Evolutionary conservation across 768 basidiomycete species (phyloP), one percentile per base, ranked within the genome.

Genomic region (Postia placenta): DNA sequence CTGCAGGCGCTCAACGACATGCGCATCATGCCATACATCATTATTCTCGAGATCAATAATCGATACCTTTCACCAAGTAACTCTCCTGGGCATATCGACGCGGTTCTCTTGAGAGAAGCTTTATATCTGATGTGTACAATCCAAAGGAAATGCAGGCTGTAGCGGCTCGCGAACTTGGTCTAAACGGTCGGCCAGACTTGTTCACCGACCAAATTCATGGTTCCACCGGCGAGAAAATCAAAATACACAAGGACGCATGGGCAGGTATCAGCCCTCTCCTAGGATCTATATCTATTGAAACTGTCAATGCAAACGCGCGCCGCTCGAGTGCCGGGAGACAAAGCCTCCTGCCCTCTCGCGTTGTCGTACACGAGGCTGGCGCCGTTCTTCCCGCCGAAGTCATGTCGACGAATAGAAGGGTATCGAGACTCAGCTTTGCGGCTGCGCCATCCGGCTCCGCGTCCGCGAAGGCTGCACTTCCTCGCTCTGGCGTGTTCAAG

Each of bases 191-290:
- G 12, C 28, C 52, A 17, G n/a, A 12, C 6, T 50, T 58, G 27
- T 48, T 50, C 26, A 55, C 54, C 2, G 20, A 22, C 7, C 51
- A 53, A 11, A 47, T 58, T 7, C 39, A 20, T 5, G 56, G 56
- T 17, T 36, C 41, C 4, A 47, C 26, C 1, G 53, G 48, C 6
- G 5, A 20, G 7, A 37, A 20, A 38, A 49, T 55, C 2, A 50
- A 54, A 22, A 58, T 58, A 5, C 53, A 55, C 43, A 33, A 33
- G 22, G 24, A 42, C 1, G 53, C 54, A 12, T 58, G 56, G 56
- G 39, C 50, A 12, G 56, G 53, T 11, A 51, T 58, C 42, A 39
- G 38, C 12, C 11, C 45, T 26, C 17, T 58, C 15, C 41, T 57
- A 1, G 30, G 35, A 4, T 47, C 41, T 6, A 38, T 57, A 5